phyloP scores from a whole-genome alignment of 2,329 filamentous ascomycete species.

The Pseudogymnoascus sp. region DNA sequence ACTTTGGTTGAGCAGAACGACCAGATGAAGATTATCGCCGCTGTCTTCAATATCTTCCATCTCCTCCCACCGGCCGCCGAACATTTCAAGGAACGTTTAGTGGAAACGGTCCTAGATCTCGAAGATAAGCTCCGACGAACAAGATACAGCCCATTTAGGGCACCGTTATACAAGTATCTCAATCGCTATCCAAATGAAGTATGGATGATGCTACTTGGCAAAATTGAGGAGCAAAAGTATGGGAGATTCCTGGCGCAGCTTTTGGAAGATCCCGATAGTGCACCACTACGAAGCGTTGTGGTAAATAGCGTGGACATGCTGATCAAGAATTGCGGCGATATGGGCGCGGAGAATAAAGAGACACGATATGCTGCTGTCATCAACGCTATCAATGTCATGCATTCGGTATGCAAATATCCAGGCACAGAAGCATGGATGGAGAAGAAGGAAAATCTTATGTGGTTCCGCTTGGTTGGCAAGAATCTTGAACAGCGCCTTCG shows the following conservation, averaged over 20 bases:
- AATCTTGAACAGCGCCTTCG: conserved; percentile 69
- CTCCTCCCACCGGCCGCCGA: conserved; percentile 85
- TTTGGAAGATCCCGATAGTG: conserved; percentile 65
- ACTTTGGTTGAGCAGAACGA: conserved; percentile 87
- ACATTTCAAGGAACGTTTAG: conserved; percentile 80
- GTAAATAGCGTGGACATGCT: conserved; percentile 65
- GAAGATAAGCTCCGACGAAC: conserved; percentile 80
- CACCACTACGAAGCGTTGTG: conserved; percentile 64
- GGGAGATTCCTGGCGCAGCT: conserved; percentile 88
- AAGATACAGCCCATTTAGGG: conserved; percentile 82
- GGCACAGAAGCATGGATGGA: conserved; percentile 64
- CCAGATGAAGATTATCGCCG: conserved; percentile 88
- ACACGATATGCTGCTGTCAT: conserved; percentile 62
- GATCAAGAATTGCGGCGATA: conserved; percentile 56
- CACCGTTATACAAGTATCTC: conserved; percentile 83
- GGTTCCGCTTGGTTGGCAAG: conserved; percentile 60
- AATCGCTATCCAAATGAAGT: conserved; percentile 88
- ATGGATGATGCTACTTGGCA: conserved; percentile 69
- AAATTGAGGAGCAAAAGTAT: conserved; percentile 75
- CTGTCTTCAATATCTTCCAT: conserved; percentile 95
- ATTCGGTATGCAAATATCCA: conserved; percentile 62
- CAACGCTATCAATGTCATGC: conserved; percentile 78
- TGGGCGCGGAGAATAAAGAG: conserved; percentile 57
- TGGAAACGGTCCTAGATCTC: conserved; percentile 81
- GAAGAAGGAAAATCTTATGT: conserved; percentile 50